Conservation (phyloP, 768 basidiomycete species). For the Crepidotus variabilis region DNA sequence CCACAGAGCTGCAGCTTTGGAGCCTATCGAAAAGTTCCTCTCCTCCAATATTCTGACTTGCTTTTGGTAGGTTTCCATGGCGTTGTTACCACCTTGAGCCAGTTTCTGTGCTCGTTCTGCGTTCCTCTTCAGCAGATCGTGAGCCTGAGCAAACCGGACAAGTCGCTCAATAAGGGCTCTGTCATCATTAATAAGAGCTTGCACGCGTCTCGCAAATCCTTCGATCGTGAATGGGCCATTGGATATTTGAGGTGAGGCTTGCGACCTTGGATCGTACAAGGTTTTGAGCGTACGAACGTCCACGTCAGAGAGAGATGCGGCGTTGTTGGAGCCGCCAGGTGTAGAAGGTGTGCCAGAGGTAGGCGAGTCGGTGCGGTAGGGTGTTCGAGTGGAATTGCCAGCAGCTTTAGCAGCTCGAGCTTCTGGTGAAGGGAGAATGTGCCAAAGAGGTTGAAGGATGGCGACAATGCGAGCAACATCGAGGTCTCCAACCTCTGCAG, state of each 20-base stretch:
- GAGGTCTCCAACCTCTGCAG: slow-evolving; percentile 20
- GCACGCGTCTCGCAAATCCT: slow-evolving; percentile 72
- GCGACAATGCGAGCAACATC: slow-evolving; percentile 57
- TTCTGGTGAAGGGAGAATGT: slow-evolving; percentile 79
- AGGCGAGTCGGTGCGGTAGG: slow-evolving; percentile 46
- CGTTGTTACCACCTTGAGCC: slow-evolving; percentile 74
- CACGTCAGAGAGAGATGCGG: slow-evolving; percentile 69
- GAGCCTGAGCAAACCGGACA: slow-evolving; percentile 81
- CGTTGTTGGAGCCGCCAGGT: slow-evolving; percentile 13
- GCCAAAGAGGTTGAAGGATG: slow-evolving; percentile 73
- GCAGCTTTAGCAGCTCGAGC: slow-evolving; percentile 65
- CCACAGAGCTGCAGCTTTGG: slow-evolving; percentile 56
- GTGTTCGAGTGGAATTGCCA: slow-evolving; percentile 31
- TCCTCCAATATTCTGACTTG: slow-evolving; percentile 82
- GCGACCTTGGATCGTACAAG: slow-evolving; percentile 52
- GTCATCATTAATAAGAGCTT: slow-evolving; percentile 81
- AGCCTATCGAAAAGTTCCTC: slow-evolving; percentile 50
- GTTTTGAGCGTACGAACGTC: slow-evolving; percentile 85
- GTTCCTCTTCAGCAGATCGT: slow-evolving; percentile 88
- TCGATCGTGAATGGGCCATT: slow-evolving; percentile 63
- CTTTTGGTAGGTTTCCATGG: slow-evolving; percentile 87
- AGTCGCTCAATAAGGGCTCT: slow-evolving; percentile 79
- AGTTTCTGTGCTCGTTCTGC: slow-evolving; percentile 90
- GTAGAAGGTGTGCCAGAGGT: slow-evolving; percentile 28
- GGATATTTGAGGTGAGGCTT: slow-evolving; percentile 21